Conservation (phyloP, 768 basidiomycete genomes). For the Rhizopogon vulgaris region DNA sequence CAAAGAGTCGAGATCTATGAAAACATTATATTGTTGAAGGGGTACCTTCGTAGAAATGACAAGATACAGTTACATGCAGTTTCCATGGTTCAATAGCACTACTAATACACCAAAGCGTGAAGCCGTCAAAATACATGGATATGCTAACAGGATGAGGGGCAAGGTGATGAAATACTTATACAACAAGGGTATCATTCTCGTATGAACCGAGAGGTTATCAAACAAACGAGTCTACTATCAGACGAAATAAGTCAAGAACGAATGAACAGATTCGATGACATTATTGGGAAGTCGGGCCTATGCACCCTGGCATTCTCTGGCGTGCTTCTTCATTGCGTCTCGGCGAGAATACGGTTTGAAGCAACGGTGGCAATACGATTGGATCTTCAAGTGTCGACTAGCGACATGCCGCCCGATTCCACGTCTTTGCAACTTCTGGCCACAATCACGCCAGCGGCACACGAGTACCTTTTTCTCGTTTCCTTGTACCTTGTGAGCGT, state of each 20-base stretch:
- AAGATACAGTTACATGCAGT: no score
- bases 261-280: neutral
- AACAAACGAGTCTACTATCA: no score
- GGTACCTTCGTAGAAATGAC: neutral
- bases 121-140: no score
- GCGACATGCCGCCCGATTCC: conserved; percentile 18
- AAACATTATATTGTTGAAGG: no score
- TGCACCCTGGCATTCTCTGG: conserved; percentile 20
- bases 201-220: no score
- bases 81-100: no score
- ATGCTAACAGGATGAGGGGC: no score
- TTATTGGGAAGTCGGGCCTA: conserved; percentile 5
- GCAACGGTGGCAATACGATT: conserved; percentile 16
- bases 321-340: conserved; percentile 21
- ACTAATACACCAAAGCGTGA: no score
- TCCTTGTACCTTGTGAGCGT: conserved; percentile 13
- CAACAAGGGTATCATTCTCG: no score
- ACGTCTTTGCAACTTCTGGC: conserved; percentile 21
- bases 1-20: no score
- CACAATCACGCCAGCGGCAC: conserved; percentile 19
- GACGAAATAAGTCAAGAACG: neutral
- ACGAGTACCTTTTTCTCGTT: conserved; percentile 9
- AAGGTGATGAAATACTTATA: no score
- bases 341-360: conserved; percentile 19
- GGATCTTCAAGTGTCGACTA: conserved; percentile 16